phyloP scores from a whole-genome alignment of 1,139 yeast genomes.

The Candida sp. region DNA sequence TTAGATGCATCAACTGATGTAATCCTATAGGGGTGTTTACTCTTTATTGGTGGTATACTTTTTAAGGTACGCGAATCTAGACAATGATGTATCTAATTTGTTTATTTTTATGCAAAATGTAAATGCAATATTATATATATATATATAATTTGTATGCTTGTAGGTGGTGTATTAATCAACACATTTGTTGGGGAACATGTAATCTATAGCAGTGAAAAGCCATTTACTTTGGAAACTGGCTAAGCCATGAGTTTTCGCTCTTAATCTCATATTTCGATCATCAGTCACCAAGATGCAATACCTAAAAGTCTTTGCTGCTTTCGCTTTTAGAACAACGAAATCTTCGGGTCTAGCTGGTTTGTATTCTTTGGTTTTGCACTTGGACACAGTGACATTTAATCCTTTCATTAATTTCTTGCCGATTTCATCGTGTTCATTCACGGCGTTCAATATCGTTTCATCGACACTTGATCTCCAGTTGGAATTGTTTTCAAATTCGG shows the following conservation, averaged over 20 bases:
- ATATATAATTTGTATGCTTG: neutral
- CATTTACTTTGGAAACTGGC: slow-evolving; percentile 58
- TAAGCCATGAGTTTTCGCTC: slow-evolving; percentile 60
- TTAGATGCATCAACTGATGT: too few relatives aligned
- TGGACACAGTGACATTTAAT: slow-evolving; percentile 20
- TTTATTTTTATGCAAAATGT: neutral
- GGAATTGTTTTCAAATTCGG: slow-evolving; percentile 62
- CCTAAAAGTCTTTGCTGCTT: slow-evolving; percentile 40
- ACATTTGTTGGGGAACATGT: slow-evolving; percentile 34
- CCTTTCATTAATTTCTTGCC: slow-evolving; percentile 39
- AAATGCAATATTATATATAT: neutral
- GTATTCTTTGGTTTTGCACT: neutral
- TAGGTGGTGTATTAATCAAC: slow-evolving; percentile 27
- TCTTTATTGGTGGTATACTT: too few relatives aligned
- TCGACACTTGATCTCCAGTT: slow-evolving; percentile 61
- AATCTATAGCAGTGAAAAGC: slow-evolving; percentile 54
- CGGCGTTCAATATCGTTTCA: slow-evolving; percentile 56
- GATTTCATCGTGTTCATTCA: slow-evolving; percentile 45
- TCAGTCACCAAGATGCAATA: slow-evolving; percentile 68
- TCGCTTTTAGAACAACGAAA: slow-evolving; percentile 23
- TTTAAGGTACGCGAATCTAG: too few relatives aligned
- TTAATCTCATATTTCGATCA: slow-evolving; percentile 66
- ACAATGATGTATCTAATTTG: neutral
- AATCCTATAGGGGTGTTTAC: too few relatives aligned
- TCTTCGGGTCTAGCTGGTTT: slow-evolving; percentile 2